phyloP scores from a whole-genome alignment of 2,329 filamentous ascomycete genomes.

The Xylariaceae sp. region DNA sequence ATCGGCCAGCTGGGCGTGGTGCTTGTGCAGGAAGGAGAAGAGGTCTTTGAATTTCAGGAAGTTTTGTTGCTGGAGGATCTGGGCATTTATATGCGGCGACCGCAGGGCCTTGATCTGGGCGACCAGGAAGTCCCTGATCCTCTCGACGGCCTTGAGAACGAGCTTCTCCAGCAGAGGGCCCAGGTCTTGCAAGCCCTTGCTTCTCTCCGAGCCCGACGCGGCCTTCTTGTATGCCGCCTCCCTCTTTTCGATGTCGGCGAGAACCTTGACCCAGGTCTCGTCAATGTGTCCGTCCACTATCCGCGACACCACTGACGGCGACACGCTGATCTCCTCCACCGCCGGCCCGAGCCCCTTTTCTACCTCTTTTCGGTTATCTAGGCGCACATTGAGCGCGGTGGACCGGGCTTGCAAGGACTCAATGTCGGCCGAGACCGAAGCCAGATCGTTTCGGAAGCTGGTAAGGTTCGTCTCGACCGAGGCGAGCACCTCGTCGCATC shows the following conservation, averaged over 20 bases:
- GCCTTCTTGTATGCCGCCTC: conserved; percentile 64
- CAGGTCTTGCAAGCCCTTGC: conserved; percentile 76
- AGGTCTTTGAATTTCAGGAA: conserved; percentile 85
- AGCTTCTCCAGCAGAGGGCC: conserved; percentile 79
- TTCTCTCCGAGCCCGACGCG: conserved; percentile 49
- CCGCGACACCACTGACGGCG: conserved; percentile 73
- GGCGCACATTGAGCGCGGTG: conserved; percentile 68
- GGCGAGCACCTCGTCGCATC: conserved; percentile 86
- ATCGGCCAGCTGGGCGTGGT: conserved; percentile 75
- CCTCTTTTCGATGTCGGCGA: conserved; percentile 71
- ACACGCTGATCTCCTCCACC: conserved; percentile 85
- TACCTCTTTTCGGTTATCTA: conserved; percentile 83
- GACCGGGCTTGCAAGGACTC: conserved; percentile 88
- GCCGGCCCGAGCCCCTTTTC: conserved; percentile 82
- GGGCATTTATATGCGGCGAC: conserved; percentile 93
- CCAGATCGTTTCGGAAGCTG: conserved; percentile 89
- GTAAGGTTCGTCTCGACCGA: conserved; percentile 90
- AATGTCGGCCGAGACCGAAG: conserved; percentile 87
- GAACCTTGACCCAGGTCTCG: conserved; percentile 74
- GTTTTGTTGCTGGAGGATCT: conserved; percentile 90
- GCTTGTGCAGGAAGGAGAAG: conserved; percentile 74
- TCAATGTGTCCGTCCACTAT: conserved; percentile 87
- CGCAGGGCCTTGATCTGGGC: conserved; percentile 89
- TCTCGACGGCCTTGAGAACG: conserved; percentile 82
- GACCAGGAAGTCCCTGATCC: conserved; percentile 90